phyloP scores from a whole-genome alignment of 1,139 yeast genomes.

The Saccharomycopsis hybrid region DNA sequence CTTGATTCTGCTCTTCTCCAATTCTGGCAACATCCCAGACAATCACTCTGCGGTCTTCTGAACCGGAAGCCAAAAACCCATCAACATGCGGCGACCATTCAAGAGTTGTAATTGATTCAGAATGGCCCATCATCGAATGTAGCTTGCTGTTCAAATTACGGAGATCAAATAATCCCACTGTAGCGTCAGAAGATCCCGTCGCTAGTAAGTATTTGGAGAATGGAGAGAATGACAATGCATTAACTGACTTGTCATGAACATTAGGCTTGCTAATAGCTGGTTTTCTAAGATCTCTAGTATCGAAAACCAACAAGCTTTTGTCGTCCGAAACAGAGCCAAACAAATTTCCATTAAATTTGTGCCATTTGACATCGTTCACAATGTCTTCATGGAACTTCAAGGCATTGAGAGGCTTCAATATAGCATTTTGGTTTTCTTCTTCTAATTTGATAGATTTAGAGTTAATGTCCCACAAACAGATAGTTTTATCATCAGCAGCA shows the following conservation, averaged over 20 bases:
- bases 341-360: constrained; percentile 39
- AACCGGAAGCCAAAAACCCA: constrained; percentile 67
- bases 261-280: constrained; percentile 30
- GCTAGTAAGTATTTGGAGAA: constrained; percentile 55
- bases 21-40: constrained; percentile 69
- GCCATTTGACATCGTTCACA: constrained; percentile 75
- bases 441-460: not conserved
- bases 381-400: constrained; percentile 42
- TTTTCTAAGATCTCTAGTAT: constrained; percentile 38
- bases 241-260: constrained; percentile 38
- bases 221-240: constrained; percentile 59
- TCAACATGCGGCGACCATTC: constrained; percentile 70
- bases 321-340: constrained; percentile 76
- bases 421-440: constrained; percentile 12
- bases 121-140: constrained; percentile 75
- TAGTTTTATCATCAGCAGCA: constrained; percentile 57
- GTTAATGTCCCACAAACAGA: constrained; percentile 51
- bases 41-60: constrained; percentile 64
- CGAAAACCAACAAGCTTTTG: constrained; percentile 58
- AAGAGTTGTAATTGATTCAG: constrained; percentile 57
- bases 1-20: constrained; percentile 74
- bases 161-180: constrained; percentile 54
- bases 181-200: constrained; percentile 64
- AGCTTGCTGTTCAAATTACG: constrained; percentile 42
- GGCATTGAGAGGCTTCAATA: constrained; percentile 28